Conservation (phyloP, 2,329 filamentous ascomycete species). For the Aspergillus japonicus region DNA sequence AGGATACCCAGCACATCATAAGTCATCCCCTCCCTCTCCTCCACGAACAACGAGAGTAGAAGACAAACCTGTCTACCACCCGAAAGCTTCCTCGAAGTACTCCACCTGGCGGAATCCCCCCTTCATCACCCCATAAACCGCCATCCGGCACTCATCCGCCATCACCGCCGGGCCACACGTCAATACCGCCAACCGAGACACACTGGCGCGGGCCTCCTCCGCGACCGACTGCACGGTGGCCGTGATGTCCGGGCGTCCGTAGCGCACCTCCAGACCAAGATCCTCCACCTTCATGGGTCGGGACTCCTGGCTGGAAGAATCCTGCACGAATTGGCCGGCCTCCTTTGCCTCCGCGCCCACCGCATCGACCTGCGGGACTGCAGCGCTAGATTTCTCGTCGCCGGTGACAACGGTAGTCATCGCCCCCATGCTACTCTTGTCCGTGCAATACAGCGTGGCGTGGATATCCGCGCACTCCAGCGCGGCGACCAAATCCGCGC, state of each 20-base stretch:
- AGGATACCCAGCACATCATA: no score
- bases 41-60: no score
- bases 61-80: neutral
- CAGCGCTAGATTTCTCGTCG: neutral
- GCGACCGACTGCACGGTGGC: conserved; percentile 3
- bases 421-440: neutral
- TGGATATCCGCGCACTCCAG: conserved; percentile 1
- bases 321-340: neutral
- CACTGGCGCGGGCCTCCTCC: conserved; percentile 4
- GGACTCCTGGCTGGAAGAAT: neutral
- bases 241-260: conserved; percentile 8
- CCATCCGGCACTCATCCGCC: conserved; percentile 44
- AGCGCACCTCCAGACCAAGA: neutral
- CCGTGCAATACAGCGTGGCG: conserved; percentile 1
- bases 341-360: neutral
- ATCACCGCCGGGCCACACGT: conserved; percentile 41
- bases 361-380: neutral
- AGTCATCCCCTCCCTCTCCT: no score
- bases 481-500: neutral
- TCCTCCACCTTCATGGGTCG: neutral
- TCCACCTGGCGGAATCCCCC: conserved; percentile 32
- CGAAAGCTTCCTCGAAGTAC: conserved; percentile 41
- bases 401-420: neutral
- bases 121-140: conserved; percentile 35
- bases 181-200: conserved; percentile 36